These are phyloP conservation scores for Ceratocystis diversiconidia DNA, from an alignment of 2,329 filamentous ascomycete genomes.

Conservation along the genomic window DNA sequence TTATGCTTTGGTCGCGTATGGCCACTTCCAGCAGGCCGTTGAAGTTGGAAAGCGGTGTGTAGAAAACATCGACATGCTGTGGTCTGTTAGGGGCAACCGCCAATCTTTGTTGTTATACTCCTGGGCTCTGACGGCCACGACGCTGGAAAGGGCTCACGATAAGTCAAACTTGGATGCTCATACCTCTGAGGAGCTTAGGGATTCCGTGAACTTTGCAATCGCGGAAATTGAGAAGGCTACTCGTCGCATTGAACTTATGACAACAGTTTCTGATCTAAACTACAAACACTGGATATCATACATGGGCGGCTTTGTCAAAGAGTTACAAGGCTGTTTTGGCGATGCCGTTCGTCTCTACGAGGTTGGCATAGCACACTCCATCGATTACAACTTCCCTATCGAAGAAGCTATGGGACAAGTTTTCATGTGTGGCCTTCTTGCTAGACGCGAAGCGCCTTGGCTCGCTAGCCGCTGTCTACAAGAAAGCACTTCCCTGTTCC, in stretches of 20 bases:
- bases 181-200: constrained; percentile 18
- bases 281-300: constrained; percentile 56
- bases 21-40: constrained; percentile 45
- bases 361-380: constrained; percentile 54
- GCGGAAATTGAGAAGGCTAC: constrained; percentile 40
- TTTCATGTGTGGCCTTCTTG: constrained; percentile 57
- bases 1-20: constrained; percentile 47
- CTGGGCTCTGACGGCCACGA: constrained; percentile 38
- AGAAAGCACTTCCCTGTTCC: constrained; percentile 54
- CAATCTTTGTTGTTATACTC: constrained; percentile 47
- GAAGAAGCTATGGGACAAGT: constrained; percentile 64
- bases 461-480: constrained; percentile 55
- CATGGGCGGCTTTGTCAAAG: constrained; percentile 53
- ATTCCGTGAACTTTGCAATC: constrained; percentile 35
- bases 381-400: constrained; percentile 50
- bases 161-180: constrained; percentile 27
- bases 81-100: constrained; percentile 46
- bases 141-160: constrained; percentile 34
- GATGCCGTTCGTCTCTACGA: constrained; percentile 52
- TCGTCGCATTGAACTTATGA: constrained; percentile 43
- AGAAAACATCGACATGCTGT: constrained; percentile 35
- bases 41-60: constrained; percentile 40
- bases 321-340: constrained; percentile 44
- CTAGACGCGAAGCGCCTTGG: constrained; percentile 48
- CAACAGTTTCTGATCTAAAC: constrained; percentile 51